Percentiles rank a stretch among this genome's conserved stretches.
phyloP scores from a whole-genome alignment of 2,329 filamentous ascomycete genomes.

The Diaporthe aspalathi region DNA sequence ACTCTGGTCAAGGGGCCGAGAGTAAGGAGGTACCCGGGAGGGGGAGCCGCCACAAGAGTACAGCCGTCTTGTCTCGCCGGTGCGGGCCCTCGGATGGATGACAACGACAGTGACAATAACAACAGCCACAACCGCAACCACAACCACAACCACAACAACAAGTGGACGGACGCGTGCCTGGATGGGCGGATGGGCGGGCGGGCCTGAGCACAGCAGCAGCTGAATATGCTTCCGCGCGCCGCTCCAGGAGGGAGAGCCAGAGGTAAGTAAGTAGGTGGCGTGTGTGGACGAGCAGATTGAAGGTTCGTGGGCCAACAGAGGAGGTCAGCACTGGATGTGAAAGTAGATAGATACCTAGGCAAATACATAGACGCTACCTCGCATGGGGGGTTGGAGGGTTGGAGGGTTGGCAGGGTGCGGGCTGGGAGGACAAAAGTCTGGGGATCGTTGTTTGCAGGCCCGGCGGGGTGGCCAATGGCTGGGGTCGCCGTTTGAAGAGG shows the following conservation, averaged over 20 bases:
- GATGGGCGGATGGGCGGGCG: slow-evolving; percentile 4
- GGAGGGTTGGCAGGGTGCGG: slow-evolving; percentile 18
- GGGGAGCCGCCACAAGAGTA: slow-evolving; percentile 16
- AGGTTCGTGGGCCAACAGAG: slow-evolving; percentile 30
- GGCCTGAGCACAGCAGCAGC: not conserved
- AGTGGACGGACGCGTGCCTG: slow-evolving; percentile 5
- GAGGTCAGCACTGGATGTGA: not conserved
- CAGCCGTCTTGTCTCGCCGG: slow-evolving; percentile 15
- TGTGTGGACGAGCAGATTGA: not conserved
- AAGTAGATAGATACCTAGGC: too few relatives aligned
- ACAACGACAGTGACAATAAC: too few relatives aligned
- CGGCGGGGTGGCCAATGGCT: slow-evolving; percentile 18
- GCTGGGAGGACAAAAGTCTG: slow-evolving; percentile 23
- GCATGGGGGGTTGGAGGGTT: not conserved
- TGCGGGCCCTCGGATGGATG: not conserved
- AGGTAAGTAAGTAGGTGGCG: too few relatives aligned
- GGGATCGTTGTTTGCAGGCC: slow-evolving; percentile 34
- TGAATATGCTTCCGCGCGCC: not conserved
- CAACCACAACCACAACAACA: not conserved
- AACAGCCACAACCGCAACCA: not conserved
- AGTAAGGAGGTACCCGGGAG: slow-evolving; percentile 15
- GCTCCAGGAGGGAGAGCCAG: too few relatives aligned
- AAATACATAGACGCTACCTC: slow-evolving; percentile 5
- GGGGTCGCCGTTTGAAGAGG: slow-evolving; percentile 17
- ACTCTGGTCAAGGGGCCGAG: slow-evolving; percentile 16